Evolutionary conservation across 2,329 filamentous ascomycete species (phyloP).

Genomic region (Claviceps humidiphila): DNA sequence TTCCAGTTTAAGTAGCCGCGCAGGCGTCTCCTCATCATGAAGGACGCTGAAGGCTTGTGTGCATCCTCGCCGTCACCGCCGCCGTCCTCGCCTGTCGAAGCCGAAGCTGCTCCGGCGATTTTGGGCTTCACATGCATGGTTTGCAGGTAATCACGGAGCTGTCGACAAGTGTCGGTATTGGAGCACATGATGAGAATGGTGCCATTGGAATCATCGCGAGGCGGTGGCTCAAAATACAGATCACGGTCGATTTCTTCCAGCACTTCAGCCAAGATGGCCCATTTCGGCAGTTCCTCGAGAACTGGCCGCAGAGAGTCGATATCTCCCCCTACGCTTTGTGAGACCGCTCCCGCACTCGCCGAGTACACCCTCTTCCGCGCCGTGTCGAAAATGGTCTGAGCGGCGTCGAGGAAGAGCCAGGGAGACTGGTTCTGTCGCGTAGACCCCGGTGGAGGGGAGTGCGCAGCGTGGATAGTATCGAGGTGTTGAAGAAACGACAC

Average conservation of each 20-base stretch:
- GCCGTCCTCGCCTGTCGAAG: constrained; percentile 23
- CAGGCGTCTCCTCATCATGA: constrained; percentile 83
- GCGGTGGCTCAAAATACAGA: constrained; percentile 65
- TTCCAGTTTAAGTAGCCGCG: constrained; percentile 87
- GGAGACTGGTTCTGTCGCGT: constrained; percentile 82
- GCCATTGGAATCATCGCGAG: constrained; percentile 77
- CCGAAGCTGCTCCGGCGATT: constrained; percentile 20
- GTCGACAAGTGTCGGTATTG: constrained; percentile 71
- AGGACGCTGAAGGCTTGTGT: constrained; percentile 57
- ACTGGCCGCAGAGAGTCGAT: constrained; percentile 60
- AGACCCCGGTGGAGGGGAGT: constrained; percentile 76
- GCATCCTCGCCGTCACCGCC: constrained; percentile 36
- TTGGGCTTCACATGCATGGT: constrained; percentile 67
- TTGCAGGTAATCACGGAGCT: constrained; percentile 82
- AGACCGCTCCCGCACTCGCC: constrained; percentile 43
- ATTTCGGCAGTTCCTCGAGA: constrained; percentile 90
- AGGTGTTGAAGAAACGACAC: constrained; percentile 87
- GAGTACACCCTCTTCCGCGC: constrained; percentile 81
- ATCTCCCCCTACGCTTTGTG: constrained; percentile 24
- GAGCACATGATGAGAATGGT: constrained; percentile 93
- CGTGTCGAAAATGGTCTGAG: constrained; percentile 84
- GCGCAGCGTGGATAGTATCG: constrained; percentile 84
- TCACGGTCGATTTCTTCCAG: constrained; percentile 89
- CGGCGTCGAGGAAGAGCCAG: constrained; percentile 91
- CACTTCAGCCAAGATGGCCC: constrained; percentile 77